Percentiles rank a stretch among this genome's conserved stretches.
phyloP scores from a whole-genome alignment of 164 flowering plant species.

The Malania oleifera region DNA sequence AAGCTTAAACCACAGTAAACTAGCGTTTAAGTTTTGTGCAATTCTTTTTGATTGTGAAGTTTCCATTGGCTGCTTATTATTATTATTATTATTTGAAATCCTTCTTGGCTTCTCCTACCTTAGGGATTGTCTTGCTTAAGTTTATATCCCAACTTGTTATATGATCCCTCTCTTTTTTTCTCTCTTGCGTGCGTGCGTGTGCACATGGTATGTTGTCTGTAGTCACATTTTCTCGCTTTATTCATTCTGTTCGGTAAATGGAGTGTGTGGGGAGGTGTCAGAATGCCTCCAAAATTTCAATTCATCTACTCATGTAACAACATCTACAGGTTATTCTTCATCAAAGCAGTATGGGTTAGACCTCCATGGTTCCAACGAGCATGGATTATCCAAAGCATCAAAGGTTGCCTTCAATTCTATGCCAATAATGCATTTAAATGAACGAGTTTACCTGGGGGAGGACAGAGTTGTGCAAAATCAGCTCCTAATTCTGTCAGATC shows the following conservation, averaged over 20 bases:
- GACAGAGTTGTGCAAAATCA: slow-evolving; percentile 15
- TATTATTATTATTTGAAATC: too few relatives aligned
- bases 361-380: slow-evolving; percentile 17
- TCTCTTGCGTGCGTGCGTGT: too few relatives aligned
- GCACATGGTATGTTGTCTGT: too few relatives aligned
- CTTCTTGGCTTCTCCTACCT: too few relatives aligned
- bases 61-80: too few relatives aligned
- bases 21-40: too few relatives aligned
- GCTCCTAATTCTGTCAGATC: slow-evolving; percentile 12
- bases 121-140: too few relatives aligned
- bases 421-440: slow-evolving; percentile 45
- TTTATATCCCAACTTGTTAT: too few relatives aligned
- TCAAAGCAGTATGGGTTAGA: slow-evolving; percentile 19
- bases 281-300: slow-evolving; percentile 19
- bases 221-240: neutral
- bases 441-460: slow-evolving; percentile 13
- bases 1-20: too few relatives aligned
- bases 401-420: slow-evolving; percentile 40
- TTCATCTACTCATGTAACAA: slow-evolving; percentile 11
- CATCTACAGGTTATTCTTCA: slow-evolving; percentile 13
- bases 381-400: slow-evolving; percentile 24
- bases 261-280: slow-evolving; percentile 24
- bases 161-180: too few relatives aligned
- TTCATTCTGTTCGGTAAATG: slow-evolving; percentile 26
- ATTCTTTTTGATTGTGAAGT: too few relatives aligned